These are phyloP conservation scores for Sporothrix globosa DNA, from an alignment of 2,329 filamentous ascomycete species.

Conservation along the genomic window DNA sequence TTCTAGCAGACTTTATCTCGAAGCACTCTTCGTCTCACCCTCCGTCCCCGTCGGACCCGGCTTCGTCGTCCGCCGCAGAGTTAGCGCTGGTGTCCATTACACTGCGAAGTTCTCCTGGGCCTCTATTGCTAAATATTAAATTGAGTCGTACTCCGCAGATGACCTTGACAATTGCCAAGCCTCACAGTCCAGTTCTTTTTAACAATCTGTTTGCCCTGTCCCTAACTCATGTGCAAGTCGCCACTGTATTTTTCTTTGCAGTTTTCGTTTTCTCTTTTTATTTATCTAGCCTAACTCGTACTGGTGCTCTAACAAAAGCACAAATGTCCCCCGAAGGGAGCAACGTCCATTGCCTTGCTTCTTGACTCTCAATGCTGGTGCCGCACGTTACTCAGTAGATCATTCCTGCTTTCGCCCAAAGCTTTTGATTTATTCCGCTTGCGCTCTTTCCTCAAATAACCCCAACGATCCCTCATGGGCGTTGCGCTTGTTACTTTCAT, in stretches of 20 bases:
- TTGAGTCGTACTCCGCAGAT: no score
- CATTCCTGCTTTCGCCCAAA: neutral
- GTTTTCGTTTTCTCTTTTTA: neutral
- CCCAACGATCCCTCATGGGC: no score
- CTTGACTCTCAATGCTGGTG: neutral
- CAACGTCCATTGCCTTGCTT: constrained; percentile 3
- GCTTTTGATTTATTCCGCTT: neutral
- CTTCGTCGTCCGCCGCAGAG: constrained; percentile 9
- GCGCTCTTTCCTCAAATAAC: neutral
- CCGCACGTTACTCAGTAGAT: neutral
- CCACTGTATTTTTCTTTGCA: neutral
- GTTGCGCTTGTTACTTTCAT: neutral
- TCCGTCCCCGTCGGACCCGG: neutral
- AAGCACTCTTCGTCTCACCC: neutral
- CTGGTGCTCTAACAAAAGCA: neutral
- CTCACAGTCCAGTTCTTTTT: neutral
- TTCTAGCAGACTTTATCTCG: neutral
- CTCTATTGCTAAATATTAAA: no score
- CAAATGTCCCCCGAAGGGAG: neutral
- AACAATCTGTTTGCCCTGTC: neutral
- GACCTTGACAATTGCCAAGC: neutral
- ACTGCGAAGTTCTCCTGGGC: no score
- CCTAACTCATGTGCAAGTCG: neutral
- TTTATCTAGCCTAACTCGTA: no score
- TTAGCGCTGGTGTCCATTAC: neutral